Base-by-base conservation (phyloP, 352 stramenopile genomes). In the Phytophthora tubulina region DNA sequence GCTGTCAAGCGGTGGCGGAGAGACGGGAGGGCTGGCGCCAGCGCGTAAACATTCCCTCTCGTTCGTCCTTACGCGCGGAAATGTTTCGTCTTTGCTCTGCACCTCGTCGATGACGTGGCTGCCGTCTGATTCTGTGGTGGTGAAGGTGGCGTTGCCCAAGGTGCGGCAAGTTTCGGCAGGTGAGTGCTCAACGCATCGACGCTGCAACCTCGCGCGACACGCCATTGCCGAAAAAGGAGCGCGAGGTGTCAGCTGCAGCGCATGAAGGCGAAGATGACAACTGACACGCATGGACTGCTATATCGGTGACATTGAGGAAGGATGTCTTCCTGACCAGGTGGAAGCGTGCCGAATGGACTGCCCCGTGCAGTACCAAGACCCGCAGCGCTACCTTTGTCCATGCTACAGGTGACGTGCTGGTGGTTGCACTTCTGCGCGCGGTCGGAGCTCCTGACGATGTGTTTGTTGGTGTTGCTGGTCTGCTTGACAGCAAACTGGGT, bases 371-470 rank as follows among this genome's bases (percentile, higher is more conserved):
- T 94, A 91, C 58, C 77, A 94, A 17, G 86, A 92, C 70, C 44
- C 72, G 17, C 55, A 39, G 8, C 76, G 81, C 17, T 92, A 79
- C 61, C 75, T 88, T 30, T 94, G 84, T 70, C 86, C 81, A 13
- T 94, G 86, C 67, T 94, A 91, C 73, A 94, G 84, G 84, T 92
- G 53, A 15, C 15, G 32, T 58, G 14, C 44, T 53, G 49, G 32
- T 21, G 55, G 45, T 21, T 60, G 33, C 31, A 21, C 52, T 57
- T 65, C 30, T 57, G 54, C 44, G 39, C 45, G 49, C 31, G 55
- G 31, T 61, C 32, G 36, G 9, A 17, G 38, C 27, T 63, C 32
- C 35, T 72, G 56, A 75, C 46, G 54, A 59, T 67, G 46, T 63
- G 42, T 14, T 52, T 65, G 44, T 36, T 52, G 15, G 3, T 35